A percentile compares a stretch with the other conserved stretches of the same genome.
Evolutionary conservation across 441 rosid species (phyloP).

Genomic region (Erodium trifolium): DNA sequence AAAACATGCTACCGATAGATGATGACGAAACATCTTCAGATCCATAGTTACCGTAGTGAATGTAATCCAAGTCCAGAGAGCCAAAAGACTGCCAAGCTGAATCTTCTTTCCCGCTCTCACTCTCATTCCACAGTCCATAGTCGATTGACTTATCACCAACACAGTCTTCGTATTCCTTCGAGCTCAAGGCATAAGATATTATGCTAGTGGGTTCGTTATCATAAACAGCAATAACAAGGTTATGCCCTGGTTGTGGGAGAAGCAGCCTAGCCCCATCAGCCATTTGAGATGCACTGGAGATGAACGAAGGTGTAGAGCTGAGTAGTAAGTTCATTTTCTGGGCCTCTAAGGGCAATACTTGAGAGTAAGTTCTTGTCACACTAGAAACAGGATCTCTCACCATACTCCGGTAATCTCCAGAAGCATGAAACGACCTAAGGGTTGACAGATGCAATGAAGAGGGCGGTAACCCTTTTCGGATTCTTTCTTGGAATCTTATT

Average conservation of each 20-base stretch:
- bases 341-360: slow-evolving; percentile 54
- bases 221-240: slow-evolving; percentile 72
- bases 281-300: slow-evolving; percentile 54
- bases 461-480: slow-evolving; percentile 48
- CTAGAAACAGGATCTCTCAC: slow-evolving; percentile 22
- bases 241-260: slow-evolving; percentile 54
- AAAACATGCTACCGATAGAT: slow-evolving; percentile 16
- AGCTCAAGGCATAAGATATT: slow-evolving; percentile 68
- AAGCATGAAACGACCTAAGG: slow-evolving; percentile 75
- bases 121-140: slow-evolving; percentile 13
- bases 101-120: slow-evolving; percentile 29
- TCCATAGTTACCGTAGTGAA: slow-evolving; percentile 41
- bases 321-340: slow-evolving; percentile 54
- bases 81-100: slow-evolving; percentile 66
- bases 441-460: slow-evolving; percentile 53
- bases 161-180: slow-evolving; percentile 60
- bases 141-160: slow-evolving; percentile 40
- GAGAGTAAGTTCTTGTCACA: slow-evolving; percentile 50
- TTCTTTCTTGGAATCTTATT: slow-evolving; percentile 55
- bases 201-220: slow-evolving; percentile 96
- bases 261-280: slow-evolving; percentile 66
- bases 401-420: slow-evolving; percentile 13
- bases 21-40: slow-evolving; percentile 43
- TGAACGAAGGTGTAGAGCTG: slow-evolving; percentile 36
- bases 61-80: slow-evolving; percentile 51